Evolutionary conservation across 2,329 filamentous ascomycete genomes (phyloP).

Genomic region (Penicillium psychrosexuale): DNA sequence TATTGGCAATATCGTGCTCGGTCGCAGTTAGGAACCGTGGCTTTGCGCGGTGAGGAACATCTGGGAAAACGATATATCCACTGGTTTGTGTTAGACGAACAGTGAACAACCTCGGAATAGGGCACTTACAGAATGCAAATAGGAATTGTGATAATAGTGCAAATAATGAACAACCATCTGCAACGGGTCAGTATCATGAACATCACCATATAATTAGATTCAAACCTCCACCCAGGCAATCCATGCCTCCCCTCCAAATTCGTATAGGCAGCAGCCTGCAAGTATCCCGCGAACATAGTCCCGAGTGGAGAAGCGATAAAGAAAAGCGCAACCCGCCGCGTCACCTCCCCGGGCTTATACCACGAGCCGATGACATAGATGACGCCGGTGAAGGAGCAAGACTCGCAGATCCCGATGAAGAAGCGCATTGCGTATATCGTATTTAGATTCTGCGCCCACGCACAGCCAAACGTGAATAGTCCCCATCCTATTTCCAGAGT

Average conservation of each 20-base stretch:
- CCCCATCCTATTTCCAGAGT: slow-evolving; percentile 25
- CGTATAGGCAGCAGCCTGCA: slow-evolving; percentile 18
- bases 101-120: neutral
- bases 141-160: slow-evolving; percentile 23
- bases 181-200: neutral
- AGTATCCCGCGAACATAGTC: slow-evolving; percentile 17
- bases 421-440: slow-evolving; percentile 1
- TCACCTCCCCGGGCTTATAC: slow-evolving; percentile 17
- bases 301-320: slow-evolving; percentile 15
- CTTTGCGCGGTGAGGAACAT: slow-evolving; percentile 29
- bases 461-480: slow-evolving; percentile 24
- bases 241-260: slow-evolving; percentile 14
- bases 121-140: slow-evolving; percentile 15
- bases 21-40: slow-evolving; percentile 9
- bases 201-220: neutral
- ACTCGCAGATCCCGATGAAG: slow-evolving; percentile 2
- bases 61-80: slow-evolving; percentile 28
- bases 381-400: slow-evolving; percentile 34
- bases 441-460: slow-evolving; percentile 13
- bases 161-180: slow-evolving; percentile 33
- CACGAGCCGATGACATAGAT: slow-evolving; percentile 18
- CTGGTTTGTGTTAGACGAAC: slow-evolving; percentile 1
- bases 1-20: slow-evolving; percentile 19
- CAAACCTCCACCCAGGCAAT: slow-evolving; percentile 5
- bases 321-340: slow-evolving; percentile 16